Evolutionary conservation across 2,329 filamentous ascomycete species (phyloP).

Genomic region (Phoma sp.): DNA sequence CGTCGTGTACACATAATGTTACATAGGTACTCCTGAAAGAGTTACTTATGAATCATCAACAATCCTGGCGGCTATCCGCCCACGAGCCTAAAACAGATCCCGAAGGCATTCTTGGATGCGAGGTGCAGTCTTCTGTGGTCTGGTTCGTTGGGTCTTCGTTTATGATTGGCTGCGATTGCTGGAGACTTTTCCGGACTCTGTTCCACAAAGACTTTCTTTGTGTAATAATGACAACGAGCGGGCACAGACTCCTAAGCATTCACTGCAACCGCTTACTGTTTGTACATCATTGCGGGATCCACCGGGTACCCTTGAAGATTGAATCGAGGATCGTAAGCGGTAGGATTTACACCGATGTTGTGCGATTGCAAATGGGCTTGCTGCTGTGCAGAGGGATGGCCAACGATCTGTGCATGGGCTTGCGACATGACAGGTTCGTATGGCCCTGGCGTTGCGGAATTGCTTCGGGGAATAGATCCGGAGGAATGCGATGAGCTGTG

Average conservation of each 20-base stretch:
- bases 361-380: conserved; percentile 40
- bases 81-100: not conserved
- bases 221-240: conserved; percentile 1
- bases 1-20: not conserved
- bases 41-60: conserved; percentile 2
- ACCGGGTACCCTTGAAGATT: conserved; percentile 41
- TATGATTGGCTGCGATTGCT: conserved; percentile 4
- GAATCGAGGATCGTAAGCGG: conserved; percentile 43
- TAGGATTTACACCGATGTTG: conserved; percentile 37
- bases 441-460: conserved; percentile 42
- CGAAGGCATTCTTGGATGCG: conserved; percentile 3
- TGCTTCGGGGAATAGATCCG: conserved; percentile 39
- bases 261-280: conserved; percentile 22
- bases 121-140: conserved; percentile 2
- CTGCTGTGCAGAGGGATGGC: conserved; percentile 31
- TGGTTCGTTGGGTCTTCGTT: not conserved
- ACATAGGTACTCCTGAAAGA: conserved; percentile 1
- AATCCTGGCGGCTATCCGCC: not conserved
- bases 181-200: not conserved
- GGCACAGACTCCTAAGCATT: conserved; percentile 1
- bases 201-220: conserved; percentile 3
- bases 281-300: conserved; percentile 45
- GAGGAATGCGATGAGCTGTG: conserved; percentile 42
- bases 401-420: conserved; percentile 31
- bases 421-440: conserved; percentile 40